Base-by-base conservation (phyloP, 208 protist species). In the Lotmaria passim region DNA sequence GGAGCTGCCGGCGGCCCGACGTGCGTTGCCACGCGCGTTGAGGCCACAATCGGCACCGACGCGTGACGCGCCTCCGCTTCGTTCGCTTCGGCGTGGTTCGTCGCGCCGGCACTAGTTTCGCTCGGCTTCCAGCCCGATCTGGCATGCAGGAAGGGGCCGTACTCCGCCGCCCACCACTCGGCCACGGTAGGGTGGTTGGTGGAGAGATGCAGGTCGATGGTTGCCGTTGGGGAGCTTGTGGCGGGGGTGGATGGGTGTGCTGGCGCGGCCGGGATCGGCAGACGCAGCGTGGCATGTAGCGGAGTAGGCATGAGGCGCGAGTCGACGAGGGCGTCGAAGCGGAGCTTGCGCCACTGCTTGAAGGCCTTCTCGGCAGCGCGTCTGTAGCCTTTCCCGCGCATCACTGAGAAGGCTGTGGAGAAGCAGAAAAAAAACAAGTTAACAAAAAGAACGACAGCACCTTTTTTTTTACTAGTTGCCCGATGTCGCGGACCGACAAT, bases 1-100 rank as follows among this genome's bases (percentile, higher is more conserved):
- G 59, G 61, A 21, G 46, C 55, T 17, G 58, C 73, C 4, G 87
- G 87, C 8, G 80, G 70, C 0, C 87, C 87, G 30, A 78, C 73
- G 75, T 90, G 82, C 17, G 47, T 52, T 2, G 34, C 31, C 14
- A 68, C 57, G 4, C 28, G 50, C 6, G 50, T 19, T 0, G 38
- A 36, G 11, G 58, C 66, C n/a, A 69, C n/a, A 17, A 63, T 19
- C 17, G 43, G 31, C 26, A 30, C 7, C 11, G 34, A 21, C n/a
- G 51, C 24, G 1, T 12, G 5, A 14, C 33, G 36, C 23, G 28
- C 41, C 4, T 7, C 38, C 21, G 51, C 30, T 23, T 14, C 17
- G 21, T 19, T 17, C n/a, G 43, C 36, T 10, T 15, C 4, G 6
- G 1, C 52, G 24, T 51, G 21, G 38, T 39, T n/a, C n/a, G n/a